Base-by-base conservation (phyloP, 768 basidiomycete species). In the Mycena belliarum region DNA sequence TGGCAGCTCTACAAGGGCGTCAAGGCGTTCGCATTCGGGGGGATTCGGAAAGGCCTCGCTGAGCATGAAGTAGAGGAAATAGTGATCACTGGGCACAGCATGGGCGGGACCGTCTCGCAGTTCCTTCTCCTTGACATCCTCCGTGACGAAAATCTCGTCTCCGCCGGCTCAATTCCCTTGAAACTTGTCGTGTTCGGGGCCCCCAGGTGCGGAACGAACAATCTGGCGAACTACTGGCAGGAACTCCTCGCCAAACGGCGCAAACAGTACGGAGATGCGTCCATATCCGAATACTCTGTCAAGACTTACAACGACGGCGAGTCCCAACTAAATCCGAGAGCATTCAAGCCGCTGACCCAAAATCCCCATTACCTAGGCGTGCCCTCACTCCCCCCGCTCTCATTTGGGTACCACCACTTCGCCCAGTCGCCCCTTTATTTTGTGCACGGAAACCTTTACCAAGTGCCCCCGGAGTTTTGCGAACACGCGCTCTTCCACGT, bases 231-330 rank as follows among this genome's bases (percentile, higher is more conserved):
- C 20, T 75, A 75, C 55, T 85, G 79, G 77, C 72, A 65, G 8
- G 70, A 70, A 32, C 63, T 76, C 5, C 66, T 81, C 6, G 64
- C 63, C 24, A 49, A 58, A 0, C 77, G 76, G 62, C 72, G 72
- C 10, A 56, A 65, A 33, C 66, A 68, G 35, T 60, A 76, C 47
- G 80, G 81, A 16, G 60, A 67, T 21, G 65, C 67, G 43, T 64
- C 70, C 1, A 70, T 85, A 44, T 61, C 66, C 6, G 83, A 84
- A 63, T 80, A 80, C 62, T 75, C 74, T 42, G 75, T 84, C 23
- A 83, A 82, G 65, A 80, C 73, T 1, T 82, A 79, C 64, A 84
- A 84, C 57, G 84, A 86, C 65, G 84, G 83, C 80, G 60, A 54
- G 75, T 55, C 7, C 50, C 28, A 15, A 37, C 50, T 35, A 15